Base-by-base conservation (phyloP, 352 stramenopile genomes). In the Globisporangium iwayamae region DNA sequence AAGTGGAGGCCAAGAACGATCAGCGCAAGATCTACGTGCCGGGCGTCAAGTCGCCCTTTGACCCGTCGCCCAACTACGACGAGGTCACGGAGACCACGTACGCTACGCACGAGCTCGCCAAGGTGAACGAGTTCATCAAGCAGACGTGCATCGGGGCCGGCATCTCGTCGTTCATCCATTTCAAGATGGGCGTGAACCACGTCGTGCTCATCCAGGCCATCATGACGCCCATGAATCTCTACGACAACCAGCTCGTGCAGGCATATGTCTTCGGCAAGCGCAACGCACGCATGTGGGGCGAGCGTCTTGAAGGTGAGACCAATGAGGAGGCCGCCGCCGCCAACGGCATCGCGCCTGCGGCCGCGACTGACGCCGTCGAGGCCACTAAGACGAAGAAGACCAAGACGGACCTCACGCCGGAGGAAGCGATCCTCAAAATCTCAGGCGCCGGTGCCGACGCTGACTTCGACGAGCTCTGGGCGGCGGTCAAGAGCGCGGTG, bases 161-260 rank as follows among this genome's bases (percentile, higher is more conserved):
- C 55, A 94, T 94, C 69, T 89, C 85, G 54, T 78, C 71, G 46
- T 76, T 94, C 52, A 89, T 94, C 65, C 85, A 94, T 73, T 79
- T 94, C 61, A 89, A 90, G 62, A 89, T 94, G 78, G 83, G 85
- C 53, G 83, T 94, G 34, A 94, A 94, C 74, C 85, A 94, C 62
- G 85, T 94, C n/a, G 81, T 94, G 54, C 69, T 94, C 65, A 94
- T 94, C 69, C 85, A 94, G 69, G 85, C 83, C 53, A 73, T 92
- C 70, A 94, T 94, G 85, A 85, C 82, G 60, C 85, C 85, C 54
- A 76, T 94, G 58, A 94, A 94, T 69, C 69, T 94, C 1, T 94
- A 81, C 69, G 85, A 94, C 68, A 94, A 94, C 60, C 56, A 74
- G 32, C 76, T 94, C 36, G 78, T 94, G 59, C 79, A 90, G 66